Conservation (phyloP, 805 yeast genomes). For the Komagataella pseudopastoris region DNA sequence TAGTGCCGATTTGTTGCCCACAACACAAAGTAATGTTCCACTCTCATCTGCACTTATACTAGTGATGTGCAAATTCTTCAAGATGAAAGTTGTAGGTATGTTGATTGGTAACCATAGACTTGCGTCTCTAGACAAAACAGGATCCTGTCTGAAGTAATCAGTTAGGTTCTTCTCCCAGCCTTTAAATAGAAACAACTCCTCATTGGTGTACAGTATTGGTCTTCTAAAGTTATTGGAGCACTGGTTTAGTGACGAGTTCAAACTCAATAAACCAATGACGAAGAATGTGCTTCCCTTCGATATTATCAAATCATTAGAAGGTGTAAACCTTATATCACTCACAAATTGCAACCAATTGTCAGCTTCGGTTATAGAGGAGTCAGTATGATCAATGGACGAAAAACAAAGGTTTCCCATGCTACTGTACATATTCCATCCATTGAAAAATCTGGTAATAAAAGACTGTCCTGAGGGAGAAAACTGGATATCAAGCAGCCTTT, state of each 20-base stretch:
- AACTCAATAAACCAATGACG: constrained; percentile 9
- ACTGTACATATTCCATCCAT: constrained; percentile 36
- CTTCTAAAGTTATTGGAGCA: constrained; percentile 16
- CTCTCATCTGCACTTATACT: constrained; percentile 29
- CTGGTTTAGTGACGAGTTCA: constrained; percentile 12
- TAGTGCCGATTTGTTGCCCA: constrained; percentile 33
- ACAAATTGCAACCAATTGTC: constrained; percentile 6
- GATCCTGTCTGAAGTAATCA: constrained; percentile 17
- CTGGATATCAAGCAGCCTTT: constrained; percentile 14
- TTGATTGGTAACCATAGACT: constrained; percentile 31
- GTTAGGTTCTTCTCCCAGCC: constrained; percentile 29
- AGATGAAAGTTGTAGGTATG: constrained; percentile 29
- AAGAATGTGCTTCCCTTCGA: constrained; percentile 14
- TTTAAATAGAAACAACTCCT: constrained; percentile 27
- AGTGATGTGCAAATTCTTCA: constrained; percentile 28
- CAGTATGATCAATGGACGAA: constrained; percentile 23
- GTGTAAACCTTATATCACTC: constrained; percentile 8
- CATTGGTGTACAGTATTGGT: constrained; percentile 27
- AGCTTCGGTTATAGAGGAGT: not conserved
- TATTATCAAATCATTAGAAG: constrained; percentile 7
- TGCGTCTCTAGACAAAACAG: constrained; percentile 20
- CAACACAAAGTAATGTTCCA: constrained; percentile 33
- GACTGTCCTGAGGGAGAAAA: constrained; percentile 15
- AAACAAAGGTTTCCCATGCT: constrained; percentile 31
- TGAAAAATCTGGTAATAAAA: constrained; percentile 12